Conservation (phyloP, 768 basidiomycete genomes). For the Pleurotus tuoliensis region DNA sequence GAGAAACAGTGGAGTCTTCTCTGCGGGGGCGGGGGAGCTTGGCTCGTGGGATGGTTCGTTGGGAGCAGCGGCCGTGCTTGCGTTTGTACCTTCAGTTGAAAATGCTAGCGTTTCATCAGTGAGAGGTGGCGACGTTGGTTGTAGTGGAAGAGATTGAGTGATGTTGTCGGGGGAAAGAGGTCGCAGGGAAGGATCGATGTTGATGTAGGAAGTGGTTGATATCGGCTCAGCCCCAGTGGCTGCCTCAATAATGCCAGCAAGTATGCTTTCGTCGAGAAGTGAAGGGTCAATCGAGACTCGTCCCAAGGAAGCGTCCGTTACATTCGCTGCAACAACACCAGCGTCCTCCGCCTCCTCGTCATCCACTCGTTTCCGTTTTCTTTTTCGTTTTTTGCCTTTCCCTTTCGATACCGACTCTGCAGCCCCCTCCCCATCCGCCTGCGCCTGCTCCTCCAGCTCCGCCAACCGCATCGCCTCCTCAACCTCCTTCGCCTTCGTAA, state of each 20-base stretch:
- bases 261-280: constrained; percentile 64
- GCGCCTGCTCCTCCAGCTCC: constrained; percentile 28
- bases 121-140: constrained; percentile 35
- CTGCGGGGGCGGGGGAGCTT: constrained; percentile 4
- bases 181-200: not conserved
- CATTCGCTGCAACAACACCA: constrained; percentile 22
- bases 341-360: constrained; percentile 32
- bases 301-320: constrained; percentile 17
- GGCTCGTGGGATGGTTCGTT: constrained; percentile 10
- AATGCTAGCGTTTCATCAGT: constrained; percentile 2
- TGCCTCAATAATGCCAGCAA: constrained; percentile 46
- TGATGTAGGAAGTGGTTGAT: constrained; percentile 21
- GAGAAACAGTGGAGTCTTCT: constrained; percentile 6
- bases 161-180: constrained; percentile 25
- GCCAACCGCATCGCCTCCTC: constrained; percentile 55
- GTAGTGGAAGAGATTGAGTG: constrained; percentile 39
- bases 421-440: constrained; percentile 20
- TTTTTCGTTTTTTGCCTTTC: constrained; percentile 24
- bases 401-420: constrained; percentile 19
- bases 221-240: constrained; percentile 38
- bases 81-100: constrained; percentile 6
- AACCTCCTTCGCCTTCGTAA: constrained; percentile 68
- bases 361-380: constrained; percentile 34
- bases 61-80: not conserved
- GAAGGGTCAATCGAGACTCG: constrained; percentile 47